Conservation (phyloP, 177 flowering plant genomes). For the Telopea speciosissima region DNA sequence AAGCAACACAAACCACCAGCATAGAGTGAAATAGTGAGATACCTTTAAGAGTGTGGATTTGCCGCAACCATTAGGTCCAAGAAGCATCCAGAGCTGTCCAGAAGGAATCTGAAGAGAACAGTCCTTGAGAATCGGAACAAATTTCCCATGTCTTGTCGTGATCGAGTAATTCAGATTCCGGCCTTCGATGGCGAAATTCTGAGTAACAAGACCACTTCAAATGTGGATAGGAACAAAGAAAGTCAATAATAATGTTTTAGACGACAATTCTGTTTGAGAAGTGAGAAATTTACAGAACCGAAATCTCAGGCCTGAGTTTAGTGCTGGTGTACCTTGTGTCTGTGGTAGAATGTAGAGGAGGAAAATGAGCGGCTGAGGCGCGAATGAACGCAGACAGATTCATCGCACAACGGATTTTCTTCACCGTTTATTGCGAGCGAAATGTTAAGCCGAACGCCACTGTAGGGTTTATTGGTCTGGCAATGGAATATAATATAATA, state of each 20-base stretch:
- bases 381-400: conserved; percentile 12
- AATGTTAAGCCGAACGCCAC: no score
- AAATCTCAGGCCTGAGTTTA: not conserved
- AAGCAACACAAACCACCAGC: not conserved
- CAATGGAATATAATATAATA: no score
- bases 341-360: conserved; percentile 16
- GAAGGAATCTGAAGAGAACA: conserved; percentile 72
- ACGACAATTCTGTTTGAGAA: conserved; percentile 2
- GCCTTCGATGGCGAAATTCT: conserved; percentile 54
- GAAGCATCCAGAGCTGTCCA: conserved; percentile 95
- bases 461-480: no score
- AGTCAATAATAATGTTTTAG: conserved; percentile 6
- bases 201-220: conserved; percentile 23
- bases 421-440: no score
- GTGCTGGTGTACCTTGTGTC: conserved; percentile 19
- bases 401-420: conserved; percentile 9
- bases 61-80: conserved; percentile 96
- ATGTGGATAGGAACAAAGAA: not conserved
- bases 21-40: not conserved
- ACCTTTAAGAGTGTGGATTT: conserved; percentile 96
- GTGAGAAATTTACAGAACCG: conserved; percentile 6
- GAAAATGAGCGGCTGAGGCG: conserved; percentile 13
- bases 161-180: conserved; percentile 55
- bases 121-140: conserved; percentile 52
- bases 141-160: conserved; percentile 35